phyloP scores from a whole-genome alignment of 208 protist genomes.

The Crithidia sp. region DNA sequence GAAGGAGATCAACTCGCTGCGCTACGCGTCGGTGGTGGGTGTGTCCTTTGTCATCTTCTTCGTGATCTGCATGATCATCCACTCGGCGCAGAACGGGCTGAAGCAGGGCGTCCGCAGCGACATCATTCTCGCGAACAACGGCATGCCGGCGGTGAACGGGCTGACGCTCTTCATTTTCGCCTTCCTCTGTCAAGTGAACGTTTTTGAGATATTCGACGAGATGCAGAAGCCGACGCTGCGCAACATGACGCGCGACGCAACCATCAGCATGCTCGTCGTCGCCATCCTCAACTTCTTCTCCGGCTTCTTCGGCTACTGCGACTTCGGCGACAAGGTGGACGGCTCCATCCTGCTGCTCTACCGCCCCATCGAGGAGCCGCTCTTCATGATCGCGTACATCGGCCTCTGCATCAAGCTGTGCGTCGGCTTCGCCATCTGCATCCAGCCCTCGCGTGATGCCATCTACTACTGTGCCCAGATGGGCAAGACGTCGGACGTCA shows the following conservation, averaged over 20 bases:
- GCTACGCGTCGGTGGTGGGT: conserved; percentile 78
- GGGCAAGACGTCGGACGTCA: conserved; percentile 57
- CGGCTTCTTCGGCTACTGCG: conserved; percentile 82
- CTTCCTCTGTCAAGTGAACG: conserved; percentile 82
- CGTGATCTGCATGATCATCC: conserved; percentile 75
- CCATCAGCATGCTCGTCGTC: conserved; percentile 60
- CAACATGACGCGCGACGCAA: conserved; percentile 56
- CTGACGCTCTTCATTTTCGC: conserved; percentile 82
- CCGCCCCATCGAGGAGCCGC: conserved; percentile 41
- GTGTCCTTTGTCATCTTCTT: conserved; percentile 80
- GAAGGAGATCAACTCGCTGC: conserved; percentile 89
- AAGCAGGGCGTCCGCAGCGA: conserved; percentile 35
- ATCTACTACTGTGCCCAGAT: conserved; percentile 68
- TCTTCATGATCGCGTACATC: conserved; percentile 67
- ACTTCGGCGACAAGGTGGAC: conserved; percentile 59
- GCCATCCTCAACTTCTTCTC: conserved; percentile 67
- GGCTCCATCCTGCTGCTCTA: conserved; percentile 74
- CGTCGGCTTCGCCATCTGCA: conserved; percentile 77
- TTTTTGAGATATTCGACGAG: conserved; percentile 79
- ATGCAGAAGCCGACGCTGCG: conserved; percentile 50
- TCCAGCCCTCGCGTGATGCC: conserved; percentile 73
- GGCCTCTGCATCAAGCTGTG: conserved; percentile 79
- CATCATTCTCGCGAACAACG: conserved; percentile 44
- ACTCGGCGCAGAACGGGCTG: conserved; percentile 55
- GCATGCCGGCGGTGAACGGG: conserved; percentile 57